Evolutionary conservation across 257 asterid genomes (phyloP).

Genomic region (Phtheirospermum japonicum): DNA sequence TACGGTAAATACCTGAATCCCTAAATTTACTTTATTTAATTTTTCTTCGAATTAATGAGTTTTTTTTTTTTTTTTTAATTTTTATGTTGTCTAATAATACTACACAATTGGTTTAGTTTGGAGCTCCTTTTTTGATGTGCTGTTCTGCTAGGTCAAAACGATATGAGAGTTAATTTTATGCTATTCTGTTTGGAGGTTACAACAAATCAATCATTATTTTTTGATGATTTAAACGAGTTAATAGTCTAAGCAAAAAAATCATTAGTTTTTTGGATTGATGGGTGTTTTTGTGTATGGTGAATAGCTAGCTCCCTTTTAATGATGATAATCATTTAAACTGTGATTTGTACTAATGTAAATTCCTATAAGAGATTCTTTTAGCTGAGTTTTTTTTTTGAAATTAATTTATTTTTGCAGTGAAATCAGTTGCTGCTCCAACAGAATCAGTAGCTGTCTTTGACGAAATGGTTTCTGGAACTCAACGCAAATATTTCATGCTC

Average conservation of each 20-base stretch:
- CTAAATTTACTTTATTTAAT: background rate
- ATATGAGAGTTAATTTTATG: background rate
- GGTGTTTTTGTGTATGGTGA: no score
- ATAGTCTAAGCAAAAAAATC: no score
- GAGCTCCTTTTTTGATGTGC: background rate
- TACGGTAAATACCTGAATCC: constrained; percentile 38
- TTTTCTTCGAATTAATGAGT: background rate
- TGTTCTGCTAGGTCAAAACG: constrained; percentile 3
- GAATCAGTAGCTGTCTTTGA: constrained; percentile 74
- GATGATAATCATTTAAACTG: no score
- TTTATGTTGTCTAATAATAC: background rate
- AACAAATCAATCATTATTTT: no score
- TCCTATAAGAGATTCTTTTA: background rate
- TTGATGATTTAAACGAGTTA: no score
- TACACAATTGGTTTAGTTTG: constrained; percentile 9
- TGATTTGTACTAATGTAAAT: background rate
- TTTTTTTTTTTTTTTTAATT: background rate
- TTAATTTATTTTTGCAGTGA: constrained; percentile 46
- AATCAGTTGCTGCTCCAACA: constrained; percentile 70
- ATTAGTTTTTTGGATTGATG: background rate
- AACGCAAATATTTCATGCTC: constrained; percentile 92
- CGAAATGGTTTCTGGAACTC: constrained; percentile 87
- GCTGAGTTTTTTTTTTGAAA: constrained; percentile 22
- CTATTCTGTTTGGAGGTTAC: constrained; percentile 13
- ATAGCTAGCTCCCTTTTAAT: no score